Percentiles rank a stretch among this genome's conserved stretches.
These are phyloP conservation scores for Diplodia seriata DNA, from an alignment of 2,329 filamentous ascomycete species.

Conservation along the genomic window DNA sequence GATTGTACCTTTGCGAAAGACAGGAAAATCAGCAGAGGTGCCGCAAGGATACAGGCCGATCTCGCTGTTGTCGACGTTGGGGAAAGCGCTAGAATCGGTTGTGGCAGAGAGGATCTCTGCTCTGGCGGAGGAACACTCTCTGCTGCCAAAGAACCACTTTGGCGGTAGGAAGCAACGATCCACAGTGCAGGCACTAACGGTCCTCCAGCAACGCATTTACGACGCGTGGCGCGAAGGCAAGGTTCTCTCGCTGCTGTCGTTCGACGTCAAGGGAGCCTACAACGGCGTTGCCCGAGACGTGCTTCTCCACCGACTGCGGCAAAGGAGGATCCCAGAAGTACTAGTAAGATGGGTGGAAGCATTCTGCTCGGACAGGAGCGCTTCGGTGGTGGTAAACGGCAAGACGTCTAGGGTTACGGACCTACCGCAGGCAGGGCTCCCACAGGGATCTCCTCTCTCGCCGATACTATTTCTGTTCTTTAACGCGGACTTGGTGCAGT, in stretches of 20 bases:
- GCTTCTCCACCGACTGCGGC: constrained; percentile 45
- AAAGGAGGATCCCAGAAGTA: constrained; percentile 39
- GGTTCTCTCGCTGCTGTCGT: constrained; percentile 47
- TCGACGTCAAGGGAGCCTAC: constrained; percentile 53
- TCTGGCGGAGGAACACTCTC: too few species aligned
- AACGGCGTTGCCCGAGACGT: constrained; percentile 50
- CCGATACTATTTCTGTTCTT: constrained; percentile 39
- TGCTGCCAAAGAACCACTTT: constrained; percentile 43
- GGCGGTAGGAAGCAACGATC: constrained; percentile 47
- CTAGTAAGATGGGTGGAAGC: constrained; percentile 39
- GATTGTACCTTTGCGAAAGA: too few species aligned
- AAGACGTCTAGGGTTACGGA: too few species aligned
- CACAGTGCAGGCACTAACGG: constrained; percentile 45
- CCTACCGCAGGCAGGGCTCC: too few species aligned
- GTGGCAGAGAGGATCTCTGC: too few species aligned
- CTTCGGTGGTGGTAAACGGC: constrained; percentile 34
- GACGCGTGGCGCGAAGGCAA: constrained; percentile 41
- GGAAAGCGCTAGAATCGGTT: too few species aligned
- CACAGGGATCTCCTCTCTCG: constrained; percentile 8
- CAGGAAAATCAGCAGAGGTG: too few species aligned
- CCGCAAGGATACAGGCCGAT: too few species aligned
- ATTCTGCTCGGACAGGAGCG: constrained; percentile 39
- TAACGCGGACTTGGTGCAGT: constrained; percentile 39
- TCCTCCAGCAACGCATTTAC: constrained; percentile 43
- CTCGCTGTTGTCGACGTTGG: too few species aligned